Percentiles rank a stretch among this genome's conserved stretches.
phyloP scores from a whole-genome alignment of 257 asterid species.

The Jaltomata sinuosa region DNA sequence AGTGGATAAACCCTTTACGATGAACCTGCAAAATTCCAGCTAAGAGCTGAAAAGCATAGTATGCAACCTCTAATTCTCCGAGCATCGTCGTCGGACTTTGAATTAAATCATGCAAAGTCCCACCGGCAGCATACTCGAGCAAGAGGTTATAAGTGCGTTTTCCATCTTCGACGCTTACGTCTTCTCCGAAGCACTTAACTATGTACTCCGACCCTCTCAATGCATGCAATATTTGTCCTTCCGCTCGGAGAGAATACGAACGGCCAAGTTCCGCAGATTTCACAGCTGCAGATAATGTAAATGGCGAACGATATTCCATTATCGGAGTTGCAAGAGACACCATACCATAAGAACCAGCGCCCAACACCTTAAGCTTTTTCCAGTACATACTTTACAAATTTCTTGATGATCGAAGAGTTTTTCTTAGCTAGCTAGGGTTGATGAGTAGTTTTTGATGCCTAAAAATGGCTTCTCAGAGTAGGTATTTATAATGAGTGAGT shows the following conservation, averaged over 20 bases:
- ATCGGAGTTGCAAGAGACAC: neutral
- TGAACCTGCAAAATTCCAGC: neutral
- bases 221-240: neutral
- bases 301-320: neutral
- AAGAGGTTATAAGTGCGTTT: neutral
- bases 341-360: neutral
- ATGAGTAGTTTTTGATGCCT: neutral
- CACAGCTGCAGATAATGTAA: neutral
- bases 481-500: neutral
- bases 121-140: neutral
- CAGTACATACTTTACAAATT: neutral
- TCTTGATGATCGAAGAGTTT: neutral
- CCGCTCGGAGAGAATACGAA: neutral
- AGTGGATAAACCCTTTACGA: neutral
- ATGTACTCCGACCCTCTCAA: neutral
- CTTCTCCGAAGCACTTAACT: neutral
- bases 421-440: neutral
- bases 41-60: neutral
- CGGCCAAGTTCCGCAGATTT: neutral
- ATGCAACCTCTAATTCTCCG: neutral
- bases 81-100: neutral
- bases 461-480: neutral
- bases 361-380: neutral
- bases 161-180: neutral
- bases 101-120: neutral